phyloP scores from a whole-genome alignment of 441 rosid species.

The Croton laevigatus region DNA sequence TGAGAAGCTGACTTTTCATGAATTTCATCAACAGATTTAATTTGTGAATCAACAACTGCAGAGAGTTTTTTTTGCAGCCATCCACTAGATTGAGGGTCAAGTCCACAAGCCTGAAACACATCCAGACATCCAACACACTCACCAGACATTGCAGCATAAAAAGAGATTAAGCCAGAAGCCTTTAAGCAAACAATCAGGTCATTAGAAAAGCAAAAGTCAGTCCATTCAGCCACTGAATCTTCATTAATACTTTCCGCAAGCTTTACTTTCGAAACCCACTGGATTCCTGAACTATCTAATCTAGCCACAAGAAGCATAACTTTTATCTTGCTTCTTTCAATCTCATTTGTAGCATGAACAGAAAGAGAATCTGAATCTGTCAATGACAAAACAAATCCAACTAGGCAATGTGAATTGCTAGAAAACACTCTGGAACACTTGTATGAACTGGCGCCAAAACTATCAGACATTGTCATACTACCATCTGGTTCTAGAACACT shows the following conservation, averaged over 20 bases:
- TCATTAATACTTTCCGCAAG: conserved; percentile 41
- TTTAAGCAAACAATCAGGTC: conserved; percentile 84
- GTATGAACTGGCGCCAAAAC: conserved; percentile 40
- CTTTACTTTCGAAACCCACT: conserved; percentile 79
- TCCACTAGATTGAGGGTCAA: conserved; percentile 34
- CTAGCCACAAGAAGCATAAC: conserved; percentile 58
- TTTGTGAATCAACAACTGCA: conserved; percentile 31
- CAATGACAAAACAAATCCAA: conserved; percentile 73
- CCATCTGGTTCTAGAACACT: conserved; percentile 29
- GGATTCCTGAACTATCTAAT: conserved; percentile 64
- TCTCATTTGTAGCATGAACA: conserved; percentile 32
- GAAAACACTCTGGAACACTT: conserved; percentile 79
- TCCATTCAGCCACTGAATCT: conserved; percentile 54
- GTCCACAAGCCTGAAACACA: conserved; percentile 51
- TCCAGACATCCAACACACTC: conserved; percentile 58
- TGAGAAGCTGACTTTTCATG: conserved; percentile 31
- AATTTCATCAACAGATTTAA: conserved; percentile 31
- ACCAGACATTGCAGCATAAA: conserved; percentile 67
- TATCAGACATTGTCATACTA: conserved; percentile 27
- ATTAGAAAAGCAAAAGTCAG: conserved; percentile 79
- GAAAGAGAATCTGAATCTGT: conserved; percentile 39
- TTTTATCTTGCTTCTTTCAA: conserved; percentile 35
- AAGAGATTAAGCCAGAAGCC: conserved; percentile 58
- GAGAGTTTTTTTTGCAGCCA: conserved; percentile 31
- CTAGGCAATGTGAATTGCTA: conserved; percentile 61